Evolutionary conservation across 2,329 filamentous ascomycete species (phyloP), one percentile per base, ranked within the genome.

Genomic region (Penicillium sp.): DNA sequence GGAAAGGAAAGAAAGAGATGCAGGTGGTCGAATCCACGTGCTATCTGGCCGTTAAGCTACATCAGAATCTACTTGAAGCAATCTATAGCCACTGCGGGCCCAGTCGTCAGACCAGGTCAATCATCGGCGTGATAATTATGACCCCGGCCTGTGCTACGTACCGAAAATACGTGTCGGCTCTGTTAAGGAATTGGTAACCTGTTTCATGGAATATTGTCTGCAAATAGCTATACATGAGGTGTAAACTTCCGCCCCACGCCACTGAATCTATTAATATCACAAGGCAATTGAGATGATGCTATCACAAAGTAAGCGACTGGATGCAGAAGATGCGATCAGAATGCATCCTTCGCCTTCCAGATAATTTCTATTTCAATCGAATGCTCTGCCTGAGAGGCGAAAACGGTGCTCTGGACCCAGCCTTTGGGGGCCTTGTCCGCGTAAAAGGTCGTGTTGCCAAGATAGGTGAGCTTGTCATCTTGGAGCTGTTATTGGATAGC

Each of bases 401-500:
- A 79, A 37, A 79, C 61, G 40, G 67, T 67, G 61, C 76, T 78
- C 53, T 78, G 73, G 5, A 69, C 69, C 13, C 64, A 66, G 3
- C 76, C 76, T 59, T 76, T 77, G 38, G 77, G 77, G 15, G 72
- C 68, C 42, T 76, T 75, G 38, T 78, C 76, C 7, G 77, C 76
- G 60, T 72, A 79, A 61, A 79, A 79, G 17, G 70, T 74, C 5
- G 74, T 76, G 58, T 74, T 76, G 42, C 69, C 74, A 17, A 68
- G 56, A 53, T 76, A 78, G 26, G 68, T 60, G 26, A 79, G 69
- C 40, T 74, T 76, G 28, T 67, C 70, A 47, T 75, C 73, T 26
- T 74, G 67, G 57, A 69, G 54, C 76, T 78, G 42, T 28, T 57
- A 51, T 12, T 26, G 24, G n/a, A 42, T n/a, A 53, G 8, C 12